phyloP scores from a whole-genome alignment of 192 early-diverging fungal species.

The Allomyces javanicus region DNA sequence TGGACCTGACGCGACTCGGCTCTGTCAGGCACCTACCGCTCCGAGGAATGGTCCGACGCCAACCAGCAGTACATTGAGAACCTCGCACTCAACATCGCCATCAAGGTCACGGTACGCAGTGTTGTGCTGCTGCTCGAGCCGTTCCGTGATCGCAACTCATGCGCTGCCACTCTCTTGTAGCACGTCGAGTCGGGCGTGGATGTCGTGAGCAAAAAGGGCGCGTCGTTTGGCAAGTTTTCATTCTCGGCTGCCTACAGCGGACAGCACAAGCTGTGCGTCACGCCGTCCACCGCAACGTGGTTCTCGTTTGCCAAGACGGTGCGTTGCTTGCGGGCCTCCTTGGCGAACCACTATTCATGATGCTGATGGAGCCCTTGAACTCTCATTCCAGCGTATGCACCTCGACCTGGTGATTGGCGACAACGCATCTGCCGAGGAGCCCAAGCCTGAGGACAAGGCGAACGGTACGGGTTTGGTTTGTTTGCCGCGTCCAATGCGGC shows the following conservation, averaged over 20 bases:
- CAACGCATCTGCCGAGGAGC: constrained; percentile 24
- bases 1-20: no score
- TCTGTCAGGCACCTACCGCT: constrained; percentile 38
- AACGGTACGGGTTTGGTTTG: constrained; percentile 9
- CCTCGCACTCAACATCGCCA: constrained; percentile 36
- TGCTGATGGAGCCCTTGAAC: no score
- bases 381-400: constrained; percentile 10
- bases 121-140: neutral
- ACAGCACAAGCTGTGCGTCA: constrained; percentile 80
- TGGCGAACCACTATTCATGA: no score
- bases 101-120: constrained; percentile 50
- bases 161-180: no score
- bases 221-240: constrained; percentile 56
- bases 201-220: constrained; percentile 61
- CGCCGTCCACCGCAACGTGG: constrained; percentile 42
- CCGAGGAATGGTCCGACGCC: constrained; percentile 58
- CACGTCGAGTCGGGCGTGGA: no score
- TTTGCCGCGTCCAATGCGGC: no score
- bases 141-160: no score
- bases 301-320: constrained; percentile 48
- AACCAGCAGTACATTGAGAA: constrained; percentile 38
- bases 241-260: constrained; percentile 79
- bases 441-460: constrained; percentile 20
- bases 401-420: constrained; percentile 53
- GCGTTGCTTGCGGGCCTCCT: constrained; percentile 3